Conservation (phyloP, 1,139 yeast genomes). For the Pichia sp. region DNA sequence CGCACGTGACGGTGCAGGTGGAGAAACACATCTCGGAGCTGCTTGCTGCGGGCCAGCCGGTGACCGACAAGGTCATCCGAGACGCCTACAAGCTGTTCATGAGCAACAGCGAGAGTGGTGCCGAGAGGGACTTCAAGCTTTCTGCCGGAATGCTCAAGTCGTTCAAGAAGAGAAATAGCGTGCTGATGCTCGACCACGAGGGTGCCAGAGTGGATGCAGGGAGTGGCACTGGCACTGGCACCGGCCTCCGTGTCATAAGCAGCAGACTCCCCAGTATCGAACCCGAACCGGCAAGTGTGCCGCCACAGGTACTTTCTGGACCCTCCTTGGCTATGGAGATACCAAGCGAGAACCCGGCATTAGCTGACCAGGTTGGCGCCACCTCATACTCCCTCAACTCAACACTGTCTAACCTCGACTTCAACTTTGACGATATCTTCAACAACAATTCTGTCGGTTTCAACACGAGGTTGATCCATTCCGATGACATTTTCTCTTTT, state of each 20-base stretch:
- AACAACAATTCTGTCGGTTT: slow-evolving; percentile 30
- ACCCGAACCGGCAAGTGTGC: not conserved
- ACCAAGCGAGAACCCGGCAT: not conserved
- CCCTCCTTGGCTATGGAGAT: not conserved
- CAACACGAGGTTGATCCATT: slow-evolving; percentile 33
- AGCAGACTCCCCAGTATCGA: not conserved
- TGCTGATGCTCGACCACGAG: slow-evolving; percentile 15
- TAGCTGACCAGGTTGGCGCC: not conserved
- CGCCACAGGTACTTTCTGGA: not conserved
- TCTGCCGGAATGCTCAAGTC: slow-evolving; percentile 33
- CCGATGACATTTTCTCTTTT: slow-evolving; percentile 27
- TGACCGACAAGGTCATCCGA: slow-evolving; percentile 29
- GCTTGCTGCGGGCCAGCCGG: slow-evolving; percentile 15
- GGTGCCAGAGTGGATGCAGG: too few species aligned
- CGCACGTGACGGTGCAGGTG: slow-evolving; percentile 31
- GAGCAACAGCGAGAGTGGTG: slow-evolving; percentile 23
- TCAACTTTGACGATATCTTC: slow-evolving; percentile 29
- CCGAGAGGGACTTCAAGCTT: slow-evolving; percentile 21
- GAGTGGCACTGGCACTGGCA: not conserved
- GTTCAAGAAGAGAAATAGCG: slow-evolving; percentile 26
- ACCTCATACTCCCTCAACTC: not conserved
- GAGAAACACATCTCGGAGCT: slow-evolving; percentile 26
- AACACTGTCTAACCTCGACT: slow-evolving; percentile 16
- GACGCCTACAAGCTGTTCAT: slow-evolving; percentile 24
- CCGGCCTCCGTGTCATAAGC: not conserved